Conservation (phyloP, 2,329 filamentous ascomycete species). For the Phialophora expanda region DNA sequence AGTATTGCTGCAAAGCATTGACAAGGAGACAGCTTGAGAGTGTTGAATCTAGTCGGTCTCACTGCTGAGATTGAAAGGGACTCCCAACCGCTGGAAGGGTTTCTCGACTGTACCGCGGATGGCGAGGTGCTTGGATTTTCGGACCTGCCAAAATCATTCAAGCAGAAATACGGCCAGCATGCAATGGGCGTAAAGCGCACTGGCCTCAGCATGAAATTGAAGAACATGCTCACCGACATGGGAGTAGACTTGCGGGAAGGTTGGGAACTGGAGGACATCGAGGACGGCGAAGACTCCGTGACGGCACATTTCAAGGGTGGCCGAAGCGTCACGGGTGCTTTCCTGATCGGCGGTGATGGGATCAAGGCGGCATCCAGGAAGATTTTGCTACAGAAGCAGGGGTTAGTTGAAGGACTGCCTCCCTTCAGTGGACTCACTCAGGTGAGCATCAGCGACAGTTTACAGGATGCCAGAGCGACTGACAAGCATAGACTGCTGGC, state of each 20-base stretch:
- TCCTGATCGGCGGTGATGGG: conserved; percentile 61
- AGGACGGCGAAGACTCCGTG: conserved; percentile 46
- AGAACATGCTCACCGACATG: conserved; percentile 22
- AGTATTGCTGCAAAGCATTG: neutral
- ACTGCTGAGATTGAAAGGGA: conserved; percentile 16
- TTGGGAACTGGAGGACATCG: conserved; percentile 41
- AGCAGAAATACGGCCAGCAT: conserved; percentile 20
- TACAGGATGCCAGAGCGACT: neutral
- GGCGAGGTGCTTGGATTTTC: conserved; percentile 26
- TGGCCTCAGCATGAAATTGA: conserved; percentile 27
- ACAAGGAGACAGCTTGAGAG: conserved; percentile 20
- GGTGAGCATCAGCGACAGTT: conserved; percentile 9
- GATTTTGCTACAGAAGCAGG: conserved; percentile 21
- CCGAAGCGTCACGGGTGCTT: conserved; percentile 48
- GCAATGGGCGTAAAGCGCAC: conserved; percentile 30
- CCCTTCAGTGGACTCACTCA: conserved; percentile 26
- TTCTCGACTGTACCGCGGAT: conserved; percentile 18
- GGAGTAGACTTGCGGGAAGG: conserved; percentile 29
- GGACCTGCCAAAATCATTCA: conserved; percentile 22
- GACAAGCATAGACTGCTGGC: conserved; percentile 22
- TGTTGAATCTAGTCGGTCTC: conserved; percentile 21
- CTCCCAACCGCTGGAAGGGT: conserved; percentile 13
- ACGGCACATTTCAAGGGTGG: conserved; percentile 57
- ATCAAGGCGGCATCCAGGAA: conserved; percentile 31
- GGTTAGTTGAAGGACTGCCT: conserved; percentile 15